Conservation (phyloP, 345 rosid species). For the Salix caprea region DNA sequence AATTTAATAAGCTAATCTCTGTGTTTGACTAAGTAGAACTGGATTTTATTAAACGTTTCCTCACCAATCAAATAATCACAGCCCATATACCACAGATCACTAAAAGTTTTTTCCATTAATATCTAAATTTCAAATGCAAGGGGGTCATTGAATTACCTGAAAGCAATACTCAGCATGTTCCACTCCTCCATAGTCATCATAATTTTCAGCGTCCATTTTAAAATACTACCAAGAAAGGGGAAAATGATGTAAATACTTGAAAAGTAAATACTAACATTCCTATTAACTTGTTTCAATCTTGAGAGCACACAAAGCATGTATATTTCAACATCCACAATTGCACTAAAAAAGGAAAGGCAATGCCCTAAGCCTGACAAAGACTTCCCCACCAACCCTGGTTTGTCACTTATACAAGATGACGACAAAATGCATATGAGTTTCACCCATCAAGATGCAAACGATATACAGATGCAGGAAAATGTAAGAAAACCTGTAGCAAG, state of each 20-base stretch:
- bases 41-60: neutral
- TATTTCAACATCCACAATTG: neutral
- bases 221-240: conserved; percentile 17
- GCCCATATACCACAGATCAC: neutral
- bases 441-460: neutral
- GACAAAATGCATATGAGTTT: neutral
- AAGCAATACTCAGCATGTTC: conserved; percentile 26
- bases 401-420: neutral
- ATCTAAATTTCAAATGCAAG: neutral
- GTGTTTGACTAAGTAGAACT: neutral
- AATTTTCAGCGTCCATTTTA: conserved; percentile 25
- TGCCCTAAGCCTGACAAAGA: conserved; percentile 1
- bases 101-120: neutral
- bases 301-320: neutral
- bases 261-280: neutral
- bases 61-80: neutral
- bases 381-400: neutral
- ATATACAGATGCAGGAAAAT: neutral
- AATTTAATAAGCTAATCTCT: neutral
- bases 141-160: conserved; percentile 11
- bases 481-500: conserved; percentile 22
- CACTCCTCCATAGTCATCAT: conserved; percentile 24
- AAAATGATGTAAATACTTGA: conserved; percentile 14
- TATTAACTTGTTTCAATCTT: neutral
- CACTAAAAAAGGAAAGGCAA: neutral